Conservation (phyloP, 352 stramenopile species). For the Phytophthora hybrid region DNA sequence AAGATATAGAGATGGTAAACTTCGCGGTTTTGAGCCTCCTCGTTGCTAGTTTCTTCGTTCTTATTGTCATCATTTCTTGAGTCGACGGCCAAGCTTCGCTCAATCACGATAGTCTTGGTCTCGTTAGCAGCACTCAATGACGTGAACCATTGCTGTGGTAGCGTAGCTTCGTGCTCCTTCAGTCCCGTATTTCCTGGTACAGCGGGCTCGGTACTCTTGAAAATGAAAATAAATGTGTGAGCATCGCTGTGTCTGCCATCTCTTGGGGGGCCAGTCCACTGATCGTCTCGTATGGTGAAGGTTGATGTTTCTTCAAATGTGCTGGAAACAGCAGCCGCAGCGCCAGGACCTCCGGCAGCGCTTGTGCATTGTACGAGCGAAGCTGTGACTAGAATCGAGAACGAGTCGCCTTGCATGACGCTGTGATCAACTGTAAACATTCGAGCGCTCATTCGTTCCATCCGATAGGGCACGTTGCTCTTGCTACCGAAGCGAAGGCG, state of each 20-base stretch:
- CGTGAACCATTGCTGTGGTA: constrained; percentile 65
- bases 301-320: constrained; percentile 24
- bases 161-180: constrained; percentile 16
- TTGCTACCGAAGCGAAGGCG: constrained; percentile 31
- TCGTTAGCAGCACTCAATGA: constrained; percentile 48
- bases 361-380: constrained; percentile 54
- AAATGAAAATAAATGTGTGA: constrained; percentile 62
- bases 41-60: background rate
- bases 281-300: constrained; percentile 23
- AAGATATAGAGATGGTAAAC: constrained; percentile 32
- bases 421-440: constrained; percentile 52
- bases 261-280: constrained; percentile 1
- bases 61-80: background rate
- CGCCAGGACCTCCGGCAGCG: constrained; percentile 41
- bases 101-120: constrained; percentile 49
- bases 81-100: background rate
- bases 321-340: constrained; percentile 40
- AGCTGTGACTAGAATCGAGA: constrained; percentile 51
- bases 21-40: background rate
- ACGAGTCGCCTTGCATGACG: constrained; percentile 17
- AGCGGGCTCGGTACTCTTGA: constrained; percentile 26
- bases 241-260: background rate
- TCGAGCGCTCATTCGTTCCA: constrained; percentile 52
- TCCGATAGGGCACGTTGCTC: constrained; percentile 39
- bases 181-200: constrained; percentile 2